Evolutionary conservation across 192 early-diverging fungal genomes (phyloP), one percentile per base, ranked within the genome.

Genomic region (Backusella australiensis): DNA sequence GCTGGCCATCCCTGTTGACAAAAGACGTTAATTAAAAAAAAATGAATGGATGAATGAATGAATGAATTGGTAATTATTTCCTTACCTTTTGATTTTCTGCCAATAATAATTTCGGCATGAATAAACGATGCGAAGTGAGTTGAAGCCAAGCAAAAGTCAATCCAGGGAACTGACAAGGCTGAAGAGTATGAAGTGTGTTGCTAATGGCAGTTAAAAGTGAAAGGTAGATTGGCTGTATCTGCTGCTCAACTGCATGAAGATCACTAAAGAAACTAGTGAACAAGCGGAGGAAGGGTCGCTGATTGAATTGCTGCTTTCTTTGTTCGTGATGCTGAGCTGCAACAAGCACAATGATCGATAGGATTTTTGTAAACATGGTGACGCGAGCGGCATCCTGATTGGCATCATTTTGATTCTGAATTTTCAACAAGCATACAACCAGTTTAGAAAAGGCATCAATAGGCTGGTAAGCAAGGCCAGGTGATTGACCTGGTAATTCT

Each of bases 61-160:
- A 67, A 67, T 14, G 17, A 34, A 35, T 19, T 26, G 6, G 6
- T 6, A 7, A 15, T 19, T 63, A 29, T 39, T 4, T 41, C 34
- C 21, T 73, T 73, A 73, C 72, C 29, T 66, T 94, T 82, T 92
- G 89, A 72, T 89, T 88, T 74, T 95, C 95, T 23, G 88, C 85
- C 39, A 90, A 69, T 35, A 95, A 81, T 36, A 98, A 85, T 53
- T 93, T 93, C 26, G 97, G 93, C 94, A 99, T 93, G 73, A 97
- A 95, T 78, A 90, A 90, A 0, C 97, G 87, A 80, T 99, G 98
- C 34, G 97, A 95, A 38, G 96, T 93, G 70, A 99, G 85, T 80
- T 94, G 93, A 23, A 98, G 85, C 97, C 98, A 99, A 42, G 94
- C 93, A 80, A 96, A 97, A 26, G 92, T 91, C 78, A 98, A 98